A percentile compares a stretch with the other conserved stretches of the same genome.
These are phyloP conservation scores for Hypoxylon lienhwacheense DNA, from an alignment of 495 filamentous ascomycete species.

Conservation along the genomic window DNA sequence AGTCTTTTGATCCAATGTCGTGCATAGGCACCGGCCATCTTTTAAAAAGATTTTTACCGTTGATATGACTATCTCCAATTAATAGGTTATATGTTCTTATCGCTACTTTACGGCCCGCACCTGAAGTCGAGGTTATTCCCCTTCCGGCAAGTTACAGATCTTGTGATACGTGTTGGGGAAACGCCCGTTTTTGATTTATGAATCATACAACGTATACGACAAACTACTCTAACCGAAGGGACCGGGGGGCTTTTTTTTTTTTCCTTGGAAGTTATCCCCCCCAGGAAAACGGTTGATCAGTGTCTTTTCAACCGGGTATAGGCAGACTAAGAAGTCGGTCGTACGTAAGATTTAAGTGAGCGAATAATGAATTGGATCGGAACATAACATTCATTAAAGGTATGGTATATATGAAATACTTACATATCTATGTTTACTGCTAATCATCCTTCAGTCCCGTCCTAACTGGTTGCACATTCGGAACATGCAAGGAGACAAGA, in stretches of 20 bases:
- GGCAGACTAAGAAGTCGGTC: constrained; percentile 2
- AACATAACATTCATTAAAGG: constrained; percentile 29
- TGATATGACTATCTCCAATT: constrained; percentile 9
- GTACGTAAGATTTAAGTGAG: constrained; percentile 22
- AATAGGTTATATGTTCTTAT: constrained; percentile 7
- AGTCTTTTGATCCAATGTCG: no score
- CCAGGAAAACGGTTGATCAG: neutral
- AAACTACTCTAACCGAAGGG: constrained; percentile 16
- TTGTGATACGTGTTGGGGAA: constrained; percentile 25
- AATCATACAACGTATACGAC: constrained; percentile 11
- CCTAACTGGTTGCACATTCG: constrained; percentile 9
- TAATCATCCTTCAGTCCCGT: constrained; percentile 1
- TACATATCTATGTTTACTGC: constrained; percentile 16
- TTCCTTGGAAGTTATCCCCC: no score
- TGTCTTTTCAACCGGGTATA: constrained; percentile 7
- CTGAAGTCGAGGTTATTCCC: constrained; percentile 26
- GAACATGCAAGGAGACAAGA: constrained; percentile 5
- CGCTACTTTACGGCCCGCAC: constrained; percentile 13
- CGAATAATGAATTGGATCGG: constrained; percentile 11
- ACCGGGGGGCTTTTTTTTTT: constrained; percentile 13
- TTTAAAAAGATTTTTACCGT: constrained; percentile 14
- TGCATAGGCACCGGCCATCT: constrained; percentile 8
- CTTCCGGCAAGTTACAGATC: constrained; percentile 31
- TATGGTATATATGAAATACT: constrained; percentile 18
- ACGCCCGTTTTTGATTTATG: constrained; percentile 26